These are phyloP conservation scores for Auricularia sp. DNA, from an alignment of 768 basidiomycete species.

Conservation along the genomic window DNA sequence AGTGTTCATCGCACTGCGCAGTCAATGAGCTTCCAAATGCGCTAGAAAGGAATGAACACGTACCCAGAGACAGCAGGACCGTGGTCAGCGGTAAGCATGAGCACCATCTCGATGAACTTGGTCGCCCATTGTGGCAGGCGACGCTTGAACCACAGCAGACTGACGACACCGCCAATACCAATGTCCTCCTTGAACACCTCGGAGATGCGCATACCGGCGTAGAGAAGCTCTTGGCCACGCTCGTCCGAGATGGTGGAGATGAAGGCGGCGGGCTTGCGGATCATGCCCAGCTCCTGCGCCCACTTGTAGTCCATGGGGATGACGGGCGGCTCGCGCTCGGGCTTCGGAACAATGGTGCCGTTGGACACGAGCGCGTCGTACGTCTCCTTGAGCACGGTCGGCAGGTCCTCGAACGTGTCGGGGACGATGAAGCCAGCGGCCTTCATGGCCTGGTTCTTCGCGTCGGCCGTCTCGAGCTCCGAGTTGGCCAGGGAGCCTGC, in stretches of 20 bases:
- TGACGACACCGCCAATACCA: constrained; percentile 93
- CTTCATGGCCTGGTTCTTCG: constrained; percentile 94
- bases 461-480: constrained; percentile 92
- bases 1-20: constrained; percentile 85
- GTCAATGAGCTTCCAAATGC: constrained; percentile 1
- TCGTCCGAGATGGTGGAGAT: constrained; percentile 99
- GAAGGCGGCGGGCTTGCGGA: constrained; percentile 97
- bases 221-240: constrained; percentile 95
- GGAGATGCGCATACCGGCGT: constrained; percentile 97
- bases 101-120: constrained; percentile 99
- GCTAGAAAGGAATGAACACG: constrained; percentile 5
- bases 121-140: constrained; percentile 84
- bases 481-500: constrained; percentile 98
- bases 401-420: constrained; percentile 94
- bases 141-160: constrained; percentile 96
- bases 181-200: constrained; percentile 98
- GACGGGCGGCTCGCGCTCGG: constrained; percentile 81
- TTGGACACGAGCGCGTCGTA: constrained; percentile 69
- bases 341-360: constrained; percentile 57
- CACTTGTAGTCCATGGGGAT: constrained; percentile 99
- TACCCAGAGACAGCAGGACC: constrained; percentile 89
- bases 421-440: constrained; percentile 94
- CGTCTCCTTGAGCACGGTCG: constrained; percentile 69
- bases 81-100: constrained; percentile 98
- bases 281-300: constrained; percentile 96